Conservation (phyloP, 164 flowering plant species). For the Vitis riparia region DNA sequence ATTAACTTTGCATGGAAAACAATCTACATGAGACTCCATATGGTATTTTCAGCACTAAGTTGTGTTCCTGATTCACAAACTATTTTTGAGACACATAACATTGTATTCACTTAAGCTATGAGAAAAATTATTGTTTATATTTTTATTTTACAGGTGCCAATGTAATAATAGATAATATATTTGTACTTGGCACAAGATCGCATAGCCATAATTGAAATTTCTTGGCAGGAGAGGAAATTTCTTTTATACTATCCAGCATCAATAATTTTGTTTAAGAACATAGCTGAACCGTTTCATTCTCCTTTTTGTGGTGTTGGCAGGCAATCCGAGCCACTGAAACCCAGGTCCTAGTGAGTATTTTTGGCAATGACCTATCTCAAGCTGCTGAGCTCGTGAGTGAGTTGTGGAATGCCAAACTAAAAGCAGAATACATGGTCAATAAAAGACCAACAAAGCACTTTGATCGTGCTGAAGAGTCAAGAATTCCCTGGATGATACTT, state of each 20-base stretch:
- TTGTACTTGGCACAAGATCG: too few species aligned
- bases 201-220: not conserved
- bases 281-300: not conserved
- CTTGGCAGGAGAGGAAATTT: too few species aligned
- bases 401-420: constrained; percentile 61
- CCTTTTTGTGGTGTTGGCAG: constrained; percentile 31
- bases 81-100: too few species aligned
- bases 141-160: too few species aligned
- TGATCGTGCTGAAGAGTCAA: constrained; percentile 59
- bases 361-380: constrained; percentile 58
- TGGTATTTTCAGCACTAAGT: too few species aligned
- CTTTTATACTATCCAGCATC: too few species aligned
- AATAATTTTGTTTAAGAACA: not conserved
- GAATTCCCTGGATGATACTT: constrained; percentile 77
- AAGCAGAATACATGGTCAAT: constrained; percentile 55
- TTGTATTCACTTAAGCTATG: too few species aligned
- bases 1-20: too few species aligned
- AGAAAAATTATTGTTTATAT: too few species aligned
- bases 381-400: constrained; percentile 74
- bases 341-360: constrained; percentile 65
- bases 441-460: constrained; percentile 63
- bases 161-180: too few species aligned
- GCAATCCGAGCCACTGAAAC: constrained; percentile 74
- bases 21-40: too few species aligned
- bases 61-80: too few species aligned